Conservation (phyloP, 2,329 filamentous ascomycete genomes). For the Fusarium mangiferae region DNA sequence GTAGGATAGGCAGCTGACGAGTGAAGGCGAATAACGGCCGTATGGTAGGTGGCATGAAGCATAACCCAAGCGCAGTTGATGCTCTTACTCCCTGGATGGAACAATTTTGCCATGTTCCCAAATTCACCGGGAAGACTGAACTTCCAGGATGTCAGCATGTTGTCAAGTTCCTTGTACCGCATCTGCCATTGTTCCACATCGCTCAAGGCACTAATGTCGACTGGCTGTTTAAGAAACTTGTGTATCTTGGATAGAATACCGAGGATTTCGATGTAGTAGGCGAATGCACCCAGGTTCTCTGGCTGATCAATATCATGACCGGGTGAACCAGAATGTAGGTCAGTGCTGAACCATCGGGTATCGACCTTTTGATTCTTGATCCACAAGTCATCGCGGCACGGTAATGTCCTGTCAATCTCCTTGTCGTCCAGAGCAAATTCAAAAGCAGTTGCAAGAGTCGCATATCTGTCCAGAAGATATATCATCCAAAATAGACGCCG, state of each 20-base stretch:
- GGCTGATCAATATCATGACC: slow-evolving; percentile 76
- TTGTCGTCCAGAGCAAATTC: slow-evolving; percentile 90
- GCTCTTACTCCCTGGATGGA: slow-evolving; percentile 74
- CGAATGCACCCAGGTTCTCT: slow-evolving; percentile 87
- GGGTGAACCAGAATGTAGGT: slow-evolving; percentile 55
- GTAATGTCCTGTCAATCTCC: slow-evolving; percentile 87
- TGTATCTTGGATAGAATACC: slow-evolving; percentile 90
- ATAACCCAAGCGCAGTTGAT: slow-evolving; percentile 89
- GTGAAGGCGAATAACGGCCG: slow-evolving; percentile 88
- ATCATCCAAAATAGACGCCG: slow-evolving; percentile 94
- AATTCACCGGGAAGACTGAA: slow-evolving; percentile 85
- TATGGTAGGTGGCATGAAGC: slow-evolving; percentile 90
- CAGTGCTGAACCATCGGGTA: slow-evolving; percentile 80
- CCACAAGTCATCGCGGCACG: slow-evolving; percentile 89
- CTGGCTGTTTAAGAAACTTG: slow-evolving; percentile 86
- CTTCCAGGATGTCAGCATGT: slow-evolving; percentile 83
- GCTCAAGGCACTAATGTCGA: slow-evolving; percentile 84
- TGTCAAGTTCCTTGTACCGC: slow-evolving; percentile 86
- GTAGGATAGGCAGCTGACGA: slow-evolving; percentile 94
- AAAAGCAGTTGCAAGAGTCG: slow-evolving; percentile 90
- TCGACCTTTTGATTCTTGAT: slow-evolving; percentile 85
- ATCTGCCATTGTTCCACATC: slow-evolving; percentile 93
- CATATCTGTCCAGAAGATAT: slow-evolving; percentile 89
- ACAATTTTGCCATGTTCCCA: slow-evolving; percentile 83
- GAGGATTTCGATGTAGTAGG: slow-evolving; percentile 89